Evolutionary conservation across 805 yeast species (phyloP), one percentile per base, ranked within the genome.

Genomic region (Yarrowia sp.): DNA sequence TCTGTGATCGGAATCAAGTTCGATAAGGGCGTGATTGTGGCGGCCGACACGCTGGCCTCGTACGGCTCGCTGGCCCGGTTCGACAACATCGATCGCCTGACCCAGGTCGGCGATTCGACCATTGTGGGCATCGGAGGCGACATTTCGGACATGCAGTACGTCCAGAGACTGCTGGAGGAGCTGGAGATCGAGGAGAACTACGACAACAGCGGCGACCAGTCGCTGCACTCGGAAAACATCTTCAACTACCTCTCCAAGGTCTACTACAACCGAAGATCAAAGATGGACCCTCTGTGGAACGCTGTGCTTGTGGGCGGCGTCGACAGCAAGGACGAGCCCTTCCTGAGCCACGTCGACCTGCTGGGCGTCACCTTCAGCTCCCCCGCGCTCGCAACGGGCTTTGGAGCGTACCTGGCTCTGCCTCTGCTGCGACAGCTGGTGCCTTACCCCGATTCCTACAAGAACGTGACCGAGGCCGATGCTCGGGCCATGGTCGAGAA

Each of bases 231-330:
- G n/a, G 83, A 89, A 18, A 88, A 90, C 69, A 84, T 94, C 42
- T 96, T 90, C 74, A 93, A 89, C 72, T 94, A 91, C 73, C 78
- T 94, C 67, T 84, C 93, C 51, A 84, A 87, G 64, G 86, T 93
- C 44, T 79, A 93, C 80, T 94, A 94, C 76, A 78, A 82, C 66
- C 86, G 98, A 75, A 84, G 99, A 75, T 81, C 88, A 60, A 91
- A 94, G 75, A 86, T 94, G 93, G 84, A 94, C 73, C 99, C 99
- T 22, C 80, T 91, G 66, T 94, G 98, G 98, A 94, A 94, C 75
- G 87, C 98, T 1, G 77, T 88, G 36, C 79, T 94, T 62, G 97
- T 94, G 59, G 97, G 91, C 13, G 99, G 99, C 9, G 80, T 87
- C 68, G 87, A 88, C 71, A 84, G 82, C 66, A 84, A 84, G 39